Conservation (phyloP, 2,329 filamentous ascomycete genomes). For the Escovopsis sp. region DNA sequence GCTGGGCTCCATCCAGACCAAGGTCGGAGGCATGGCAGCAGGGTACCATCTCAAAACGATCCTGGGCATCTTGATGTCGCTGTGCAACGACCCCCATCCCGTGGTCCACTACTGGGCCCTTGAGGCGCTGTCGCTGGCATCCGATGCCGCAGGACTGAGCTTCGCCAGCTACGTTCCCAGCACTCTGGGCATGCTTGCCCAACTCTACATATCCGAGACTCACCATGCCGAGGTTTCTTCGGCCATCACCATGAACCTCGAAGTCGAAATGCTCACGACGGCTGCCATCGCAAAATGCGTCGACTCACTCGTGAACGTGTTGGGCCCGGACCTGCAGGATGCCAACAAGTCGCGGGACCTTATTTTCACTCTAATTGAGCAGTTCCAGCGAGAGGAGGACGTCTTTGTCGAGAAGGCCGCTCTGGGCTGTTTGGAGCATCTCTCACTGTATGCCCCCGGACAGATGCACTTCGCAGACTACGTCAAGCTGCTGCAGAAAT, state of each 20-base stretch:
- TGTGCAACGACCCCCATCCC: slow-evolving; percentile 89
- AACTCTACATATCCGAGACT: slow-evolving; percentile 80
- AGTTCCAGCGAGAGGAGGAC: slow-evolving; percentile 67
- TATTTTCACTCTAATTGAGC: slow-evolving; percentile 70
- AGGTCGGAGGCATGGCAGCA: slow-evolving; percentile 94
- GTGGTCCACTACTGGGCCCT: slow-evolving; percentile 94
- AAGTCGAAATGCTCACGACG: slow-evolving; percentile 69
- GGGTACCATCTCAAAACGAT: slow-evolving; percentile 95
- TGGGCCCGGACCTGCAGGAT: slow-evolving; percentile 90
- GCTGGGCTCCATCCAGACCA: slow-evolving; percentile 81
- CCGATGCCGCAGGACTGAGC: slow-evolving; percentile 81
- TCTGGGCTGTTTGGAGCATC: slow-evolving; percentile 72
- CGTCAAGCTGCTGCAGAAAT: slow-evolving; percentile 65
- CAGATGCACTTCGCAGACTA: slow-evolving; percentile 76
- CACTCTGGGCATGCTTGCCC: slow-evolving; percentile 83
- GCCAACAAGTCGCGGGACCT: slow-evolving; percentile 82
- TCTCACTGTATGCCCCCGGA: slow-evolving; percentile 81
- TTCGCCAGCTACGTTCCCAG: slow-evolving; percentile 85
- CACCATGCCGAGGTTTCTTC: slow-evolving; percentile 76
- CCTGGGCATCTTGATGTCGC: slow-evolving; percentile 92
- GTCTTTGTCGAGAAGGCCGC: slow-evolving; percentile 59
- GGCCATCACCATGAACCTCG: slow-evolving; percentile 75
- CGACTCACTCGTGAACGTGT: slow-evolving; percentile 90
- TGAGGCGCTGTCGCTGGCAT: slow-evolving; percentile 71
- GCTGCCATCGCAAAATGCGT: slow-evolving; percentile 77